Conservation (phyloP, 2,329 filamentous ascomycete species). For the Talaromyces pinophilus region DNA sequence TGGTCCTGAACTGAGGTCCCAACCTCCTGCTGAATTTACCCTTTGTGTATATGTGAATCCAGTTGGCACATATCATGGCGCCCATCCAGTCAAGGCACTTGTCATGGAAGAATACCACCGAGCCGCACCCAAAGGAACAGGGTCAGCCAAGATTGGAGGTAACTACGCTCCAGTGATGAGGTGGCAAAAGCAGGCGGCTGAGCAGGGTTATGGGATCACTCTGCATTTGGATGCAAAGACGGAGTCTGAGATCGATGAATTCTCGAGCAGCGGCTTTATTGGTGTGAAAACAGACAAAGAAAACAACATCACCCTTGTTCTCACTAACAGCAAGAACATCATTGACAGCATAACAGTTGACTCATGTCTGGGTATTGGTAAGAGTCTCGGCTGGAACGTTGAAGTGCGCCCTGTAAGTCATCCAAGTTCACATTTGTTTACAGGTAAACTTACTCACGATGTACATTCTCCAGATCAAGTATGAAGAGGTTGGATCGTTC, state of each 20-base stretch:
- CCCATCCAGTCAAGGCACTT: constrained; percentile 26
- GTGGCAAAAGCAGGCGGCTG: constrained; percentile 34
- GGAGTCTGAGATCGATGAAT: constrained; percentile 39
- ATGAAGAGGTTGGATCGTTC: constrained; percentile 30
- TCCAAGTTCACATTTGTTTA: not conserved
- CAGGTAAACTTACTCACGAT: not conserved
- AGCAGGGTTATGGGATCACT: constrained; percentile 36
- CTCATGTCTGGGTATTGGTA: constrained; percentile 30
- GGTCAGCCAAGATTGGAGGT: constrained; percentile 39
- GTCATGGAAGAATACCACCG: constrained; percentile 41
- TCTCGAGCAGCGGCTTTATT: constrained; percentile 38
- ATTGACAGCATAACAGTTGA: constrained; percentile 36
- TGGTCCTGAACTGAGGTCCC: constrained; percentile 29
- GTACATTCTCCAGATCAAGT: constrained; percentile 27
- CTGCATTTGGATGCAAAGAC: constrained; percentile 39
- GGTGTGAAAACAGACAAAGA: constrained; percentile 31
- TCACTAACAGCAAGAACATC: constrained; percentile 34
- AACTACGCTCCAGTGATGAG: constrained; percentile 42
- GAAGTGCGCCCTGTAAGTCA: constrained; percentile 30
- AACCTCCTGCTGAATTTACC: constrained; percentile 30
- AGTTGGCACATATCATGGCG: constrained; percentile 11
- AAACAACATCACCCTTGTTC: constrained; percentile 28
- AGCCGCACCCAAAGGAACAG: constrained; percentile 37
- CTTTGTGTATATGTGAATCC: constrained; percentile 38
- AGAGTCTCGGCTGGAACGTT: constrained; percentile 36